These are phyloP conservation scores for Rhizopus stolonifer DNA, from an alignment of 371 early-diverging fungal species.

Conservation along the genomic window DNA sequence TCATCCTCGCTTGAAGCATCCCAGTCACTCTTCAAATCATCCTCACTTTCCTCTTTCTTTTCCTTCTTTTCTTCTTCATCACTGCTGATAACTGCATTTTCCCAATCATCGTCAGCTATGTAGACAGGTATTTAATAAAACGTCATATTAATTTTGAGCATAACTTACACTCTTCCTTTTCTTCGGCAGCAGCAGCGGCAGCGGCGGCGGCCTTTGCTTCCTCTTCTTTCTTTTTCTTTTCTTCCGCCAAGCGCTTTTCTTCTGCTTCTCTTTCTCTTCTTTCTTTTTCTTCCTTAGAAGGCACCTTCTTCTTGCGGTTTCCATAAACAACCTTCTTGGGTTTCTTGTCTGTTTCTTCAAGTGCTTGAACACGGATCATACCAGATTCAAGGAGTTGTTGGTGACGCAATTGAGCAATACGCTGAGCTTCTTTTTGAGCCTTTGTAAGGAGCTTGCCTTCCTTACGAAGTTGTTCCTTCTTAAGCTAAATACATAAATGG, in stretches of 20 bases:
- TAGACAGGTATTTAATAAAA: neutral
- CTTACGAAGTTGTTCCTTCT: conserved; percentile 87
- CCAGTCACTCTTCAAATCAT: conserved; percentile 64
- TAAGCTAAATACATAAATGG: too few species aligned
- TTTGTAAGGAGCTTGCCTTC: conserved; percentile 92
- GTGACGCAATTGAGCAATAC: conserved; percentile 68
- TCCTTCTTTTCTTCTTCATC: conserved; percentile 41
- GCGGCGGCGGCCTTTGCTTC: conserved; percentile 44
- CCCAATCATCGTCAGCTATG: conserved; percentile 47
- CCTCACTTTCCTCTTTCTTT: conserved; percentile 28
- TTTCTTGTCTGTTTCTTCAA: conserved; percentile 46
- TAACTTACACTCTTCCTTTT: conserved; percentile 44
- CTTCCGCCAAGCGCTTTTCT: conserved; percentile 45
- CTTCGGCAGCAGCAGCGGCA: conserved; percentile 36
- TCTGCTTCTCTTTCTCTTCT: conserved; percentile 40
- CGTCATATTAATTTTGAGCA: neutral
- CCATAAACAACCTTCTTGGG: conserved; percentile 53
- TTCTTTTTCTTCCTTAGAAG: conserved; percentile 39
- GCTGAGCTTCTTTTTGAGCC: conserved; percentile 89
- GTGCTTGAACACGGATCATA: conserved; percentile 74
- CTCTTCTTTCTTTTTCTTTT: conserved; percentile 45
- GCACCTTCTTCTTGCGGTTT: conserved; percentile 58
- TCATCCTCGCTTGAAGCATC: conserved; percentile 59
- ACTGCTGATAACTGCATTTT: conserved; percentile 48
- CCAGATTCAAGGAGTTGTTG: conserved; percentile 82